A percentile compares a stretch with the other conserved stretches of the same genome.
Evolutionary conservation across 352 stramenopile genomes (phyloP).

Genomic region (Thalassiosira hispida): DNA sequence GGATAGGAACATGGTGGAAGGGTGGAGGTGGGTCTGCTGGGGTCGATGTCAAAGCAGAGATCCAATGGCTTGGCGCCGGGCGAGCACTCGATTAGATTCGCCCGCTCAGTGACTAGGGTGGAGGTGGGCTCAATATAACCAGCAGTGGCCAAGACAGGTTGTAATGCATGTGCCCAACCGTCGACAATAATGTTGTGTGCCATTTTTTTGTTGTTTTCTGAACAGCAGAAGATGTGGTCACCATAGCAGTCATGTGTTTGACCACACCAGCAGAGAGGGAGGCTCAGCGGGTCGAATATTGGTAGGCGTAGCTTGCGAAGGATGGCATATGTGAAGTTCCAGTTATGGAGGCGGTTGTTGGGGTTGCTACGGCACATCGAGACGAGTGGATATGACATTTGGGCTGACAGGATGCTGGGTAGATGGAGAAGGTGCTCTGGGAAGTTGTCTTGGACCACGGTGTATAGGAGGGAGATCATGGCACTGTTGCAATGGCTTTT

Average conservation of each 20-base stretch:
- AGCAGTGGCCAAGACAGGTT: conserved; percentile 12
- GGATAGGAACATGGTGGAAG: background rate
- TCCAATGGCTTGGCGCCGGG: background rate
- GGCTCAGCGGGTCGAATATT: background rate
- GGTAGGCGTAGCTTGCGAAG: conserved; percentile 27
- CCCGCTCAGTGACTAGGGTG: background rate
- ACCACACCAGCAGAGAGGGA: conserved; percentile 8
- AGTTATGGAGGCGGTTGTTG: too few relatives aligned
- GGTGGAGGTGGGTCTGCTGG: background rate
- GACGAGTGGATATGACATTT: too few relatives aligned
- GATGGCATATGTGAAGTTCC: background rate
- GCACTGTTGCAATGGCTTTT: too few relatives aligned
- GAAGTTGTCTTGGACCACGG: too few relatives aligned
- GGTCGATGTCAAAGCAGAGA: background rate
- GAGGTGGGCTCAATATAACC: conserved; percentile 6
- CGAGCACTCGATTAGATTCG: background rate
- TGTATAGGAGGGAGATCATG: too few relatives aligned
- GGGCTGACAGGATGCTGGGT: too few relatives aligned
- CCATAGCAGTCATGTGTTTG: conserved; percentile 6
- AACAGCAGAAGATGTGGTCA: conserved; percentile 9
- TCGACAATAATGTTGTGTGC: conserved; percentile 25
- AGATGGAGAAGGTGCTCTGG: too few relatives aligned
- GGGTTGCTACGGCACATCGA: too few relatives aligned
- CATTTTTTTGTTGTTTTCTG: conserved; percentile 3
- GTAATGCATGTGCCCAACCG: background rate